phyloP scores from a whole-genome alignment of 78 protist species.

The Salpingoeca rosetta region DNA sequence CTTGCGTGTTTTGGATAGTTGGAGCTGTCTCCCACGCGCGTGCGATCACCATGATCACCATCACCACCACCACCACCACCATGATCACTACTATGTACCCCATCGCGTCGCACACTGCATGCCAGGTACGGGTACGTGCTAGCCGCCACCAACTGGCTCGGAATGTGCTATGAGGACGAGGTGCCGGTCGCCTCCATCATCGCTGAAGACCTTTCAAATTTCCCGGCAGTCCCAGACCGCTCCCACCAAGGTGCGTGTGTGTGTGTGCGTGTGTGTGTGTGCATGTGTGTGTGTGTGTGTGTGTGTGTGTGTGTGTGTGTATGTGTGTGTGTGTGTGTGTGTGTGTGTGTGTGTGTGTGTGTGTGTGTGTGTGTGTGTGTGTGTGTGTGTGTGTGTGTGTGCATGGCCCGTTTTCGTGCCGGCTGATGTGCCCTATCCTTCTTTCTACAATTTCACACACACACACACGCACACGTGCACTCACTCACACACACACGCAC shows the following conservation, averaged over 20 bases:
- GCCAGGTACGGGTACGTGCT: background rate
- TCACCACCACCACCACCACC: background rate
- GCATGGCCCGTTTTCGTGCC: background rate
- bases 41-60: background rate
- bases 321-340: no score
- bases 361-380: background rate
- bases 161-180: background rate
- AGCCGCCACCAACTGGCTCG: slow-evolving; percentile 1
- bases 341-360: no score
- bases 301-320: background rate
- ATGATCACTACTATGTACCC: background rate
- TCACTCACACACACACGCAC: background rate
- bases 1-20: no score
- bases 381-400: background rate
- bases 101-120: background rate
- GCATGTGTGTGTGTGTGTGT: background rate
- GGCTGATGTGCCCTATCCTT: background rate
- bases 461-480: background rate
- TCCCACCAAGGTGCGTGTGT: background rate
- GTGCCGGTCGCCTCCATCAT: background rate
- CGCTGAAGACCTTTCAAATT: background rate
- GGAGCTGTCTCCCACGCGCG: no score
- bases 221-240: slow-evolving; percentile 1
- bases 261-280: background rate
- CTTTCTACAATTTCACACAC: background rate